Percentiles rank a stretch among this genome's conserved stretches.
phyloP scores from a whole-genome alignment of 306 rosid species.

The Rosa rugosa region DNA sequence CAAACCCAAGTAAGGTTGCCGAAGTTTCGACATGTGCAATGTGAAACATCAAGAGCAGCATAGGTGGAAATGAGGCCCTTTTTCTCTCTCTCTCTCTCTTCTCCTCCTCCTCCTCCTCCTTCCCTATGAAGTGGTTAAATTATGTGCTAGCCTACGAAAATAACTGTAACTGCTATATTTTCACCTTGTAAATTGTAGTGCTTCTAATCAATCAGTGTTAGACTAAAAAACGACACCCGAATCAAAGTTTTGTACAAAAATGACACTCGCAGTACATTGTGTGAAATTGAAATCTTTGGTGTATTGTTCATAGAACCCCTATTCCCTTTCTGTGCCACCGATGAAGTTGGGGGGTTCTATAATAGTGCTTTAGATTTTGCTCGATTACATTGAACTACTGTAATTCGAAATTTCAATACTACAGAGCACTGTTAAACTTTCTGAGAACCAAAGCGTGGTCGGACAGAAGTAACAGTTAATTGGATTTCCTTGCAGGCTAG shows the following conservation, averaged over 20 bases:
- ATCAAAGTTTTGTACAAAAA: background rate
- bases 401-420: too few relatives aligned
- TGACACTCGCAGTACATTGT: background rate
- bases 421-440: too few relatives aligned
- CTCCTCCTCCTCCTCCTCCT: background rate
- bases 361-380: too few relatives aligned
- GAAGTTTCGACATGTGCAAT: background rate
- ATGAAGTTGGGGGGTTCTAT: too few relatives aligned
- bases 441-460: background rate
- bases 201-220: background rate
- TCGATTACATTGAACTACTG: too few relatives aligned
- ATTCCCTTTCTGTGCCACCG: background rate
- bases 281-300: background rate
- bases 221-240: background rate
- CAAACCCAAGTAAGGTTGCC: conserved; percentile 40
- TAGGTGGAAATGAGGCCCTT: background rate
- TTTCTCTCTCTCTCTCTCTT: background rate
- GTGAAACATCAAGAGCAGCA: background rate
- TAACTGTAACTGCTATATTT: background rate
- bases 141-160: background rate
- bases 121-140: background rate
- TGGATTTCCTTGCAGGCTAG: background rate
- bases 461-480: background rate
- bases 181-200: conserved; percentile 3
- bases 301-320: too few relatives aligned